Evolutionary conservation across 345 rosid genomes (phyloP).

Genomic region (Hirschfeldia incana): DNA sequence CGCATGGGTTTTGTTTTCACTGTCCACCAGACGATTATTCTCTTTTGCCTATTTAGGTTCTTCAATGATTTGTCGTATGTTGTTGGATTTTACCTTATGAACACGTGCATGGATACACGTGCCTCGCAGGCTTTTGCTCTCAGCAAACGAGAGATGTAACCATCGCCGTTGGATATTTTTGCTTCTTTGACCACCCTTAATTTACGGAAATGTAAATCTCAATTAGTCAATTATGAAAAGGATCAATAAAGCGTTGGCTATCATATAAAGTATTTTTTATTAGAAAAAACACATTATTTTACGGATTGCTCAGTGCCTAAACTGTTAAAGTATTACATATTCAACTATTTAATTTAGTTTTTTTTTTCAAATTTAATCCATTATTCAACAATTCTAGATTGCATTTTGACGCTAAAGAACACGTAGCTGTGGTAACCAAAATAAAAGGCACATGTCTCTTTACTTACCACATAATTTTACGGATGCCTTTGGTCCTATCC

Average conservation of each 20-base stretch:
- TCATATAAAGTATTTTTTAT: neutral
- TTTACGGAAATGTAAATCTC: constrained; percentile 15
- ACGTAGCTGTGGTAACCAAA: neutral
- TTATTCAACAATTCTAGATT: neutral
- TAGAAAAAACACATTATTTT: too few species aligned
- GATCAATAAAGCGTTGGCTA: constrained; percentile 3
- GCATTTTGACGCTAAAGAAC: neutral
- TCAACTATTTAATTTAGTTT: neutral
- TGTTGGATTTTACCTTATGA: constrained; percentile 50
- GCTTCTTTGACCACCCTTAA: constrained; percentile 39
- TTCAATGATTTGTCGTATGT: constrained; percentile 57
- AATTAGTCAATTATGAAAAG: constrained; percentile 9
- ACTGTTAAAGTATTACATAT: too few species aligned
- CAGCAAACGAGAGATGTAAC: constrained; percentile 28
- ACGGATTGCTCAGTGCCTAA: too few species aligned
- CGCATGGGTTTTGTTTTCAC: constrained; percentile 30
- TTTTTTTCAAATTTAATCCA: too few species aligned
- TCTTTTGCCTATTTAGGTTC: constrained; percentile 52
- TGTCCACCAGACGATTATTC: constrained; percentile 63
- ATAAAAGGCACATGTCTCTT: neutral
- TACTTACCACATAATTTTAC: neutral
- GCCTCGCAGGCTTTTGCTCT: constrained; percentile 47
- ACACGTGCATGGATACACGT: constrained; percentile 49
- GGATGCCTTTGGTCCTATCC: neutral
- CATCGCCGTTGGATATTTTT: constrained; percentile 29